Conservation (phyloP, 2,329 filamentous ascomycete species). For the Hypoxylon sp. region DNA sequence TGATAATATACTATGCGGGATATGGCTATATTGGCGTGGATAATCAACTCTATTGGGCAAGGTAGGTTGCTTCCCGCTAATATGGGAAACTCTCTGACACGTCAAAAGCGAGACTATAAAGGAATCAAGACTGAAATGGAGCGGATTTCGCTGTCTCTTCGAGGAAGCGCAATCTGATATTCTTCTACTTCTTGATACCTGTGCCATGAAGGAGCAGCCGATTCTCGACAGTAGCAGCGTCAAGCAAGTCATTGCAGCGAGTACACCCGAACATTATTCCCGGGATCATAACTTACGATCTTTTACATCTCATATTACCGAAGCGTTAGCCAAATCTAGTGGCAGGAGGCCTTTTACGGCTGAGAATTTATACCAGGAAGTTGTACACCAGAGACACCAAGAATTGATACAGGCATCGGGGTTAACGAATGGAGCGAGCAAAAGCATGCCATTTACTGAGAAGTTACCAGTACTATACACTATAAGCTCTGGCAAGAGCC, state of each 20-base stretch:
- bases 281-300: conserved; percentile 64
- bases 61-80: conserved; percentile 63
- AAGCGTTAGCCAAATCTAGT: conserved; percentile 69
- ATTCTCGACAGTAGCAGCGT: conserved; percentile 67
- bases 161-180: conserved; percentile 76
- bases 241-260: conserved; percentile 76
- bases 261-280: conserved; percentile 65
- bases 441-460: conserved; percentile 54
- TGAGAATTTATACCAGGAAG: conserved; percentile 71
- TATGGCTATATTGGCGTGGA: conserved; percentile 71
- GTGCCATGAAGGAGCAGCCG: conserved; percentile 67
- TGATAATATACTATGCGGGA: conserved; percentile 76
- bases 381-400: conserved; percentile 62
- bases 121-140: conserved; percentile 74
- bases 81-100: conserved; percentile 57
- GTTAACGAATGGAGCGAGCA: conserved; percentile 63
- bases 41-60: conserved; percentile 76
- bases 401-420: conserved; percentile 60
- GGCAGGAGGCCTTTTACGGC: conserved; percentile 69
- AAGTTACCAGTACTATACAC: conserved; percentile 68
- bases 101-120: conserved; percentile 67
- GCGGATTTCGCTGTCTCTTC: conserved; percentile 72
- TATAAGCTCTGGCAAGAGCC: conserved; percentile 67
- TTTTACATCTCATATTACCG: conserved; percentile 71
- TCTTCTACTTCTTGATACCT: conserved; percentile 74